phyloP scores from a whole-genome alignment of 345 rosid species.

The Syzygium aqueum region DNA sequence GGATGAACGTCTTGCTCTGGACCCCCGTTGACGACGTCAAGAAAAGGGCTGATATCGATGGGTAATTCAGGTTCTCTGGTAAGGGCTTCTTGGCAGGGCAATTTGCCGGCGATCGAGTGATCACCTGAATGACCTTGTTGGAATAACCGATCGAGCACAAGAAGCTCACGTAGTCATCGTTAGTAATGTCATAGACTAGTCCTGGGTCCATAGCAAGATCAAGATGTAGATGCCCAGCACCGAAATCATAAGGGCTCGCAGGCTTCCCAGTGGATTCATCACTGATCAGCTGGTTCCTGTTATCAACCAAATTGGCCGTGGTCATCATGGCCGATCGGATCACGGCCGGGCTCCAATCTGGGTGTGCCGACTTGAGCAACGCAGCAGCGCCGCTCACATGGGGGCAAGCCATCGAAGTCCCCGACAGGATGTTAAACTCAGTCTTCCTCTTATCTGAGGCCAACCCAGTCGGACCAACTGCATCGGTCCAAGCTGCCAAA shows the following conservation, averaged over 20 bases:
- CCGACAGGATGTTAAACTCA: slow-evolving; percentile 72
- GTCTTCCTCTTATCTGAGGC: slow-evolving; percentile 53
- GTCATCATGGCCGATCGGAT: slow-evolving; percentile 87
- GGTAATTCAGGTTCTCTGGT: slow-evolving; percentile 74
- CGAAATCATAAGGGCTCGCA: slow-evolving; percentile 51
- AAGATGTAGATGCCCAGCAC: slow-evolving; percentile 66
- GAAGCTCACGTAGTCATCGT: slow-evolving; percentile 52
- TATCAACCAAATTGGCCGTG: slow-evolving; percentile 48
- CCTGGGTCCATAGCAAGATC: slow-evolving; percentile 75
- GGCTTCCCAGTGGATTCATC: slow-evolving; percentile 72
- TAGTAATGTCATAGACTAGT: slow-evolving; percentile 56
- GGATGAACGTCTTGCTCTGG: slow-evolving; percentile 29
- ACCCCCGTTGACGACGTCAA: slow-evolving; percentile 25
- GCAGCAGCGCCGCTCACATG: slow-evolving; percentile 83
- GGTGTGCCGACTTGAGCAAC: slow-evolving; percentile 74
- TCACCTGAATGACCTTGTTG: slow-evolving; percentile 57
- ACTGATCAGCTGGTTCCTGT: slow-evolving; percentile 30
- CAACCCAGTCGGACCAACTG: slow-evolving; percentile 63
- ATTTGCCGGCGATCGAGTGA: slow-evolving; percentile 39
- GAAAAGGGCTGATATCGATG: slow-evolving; percentile 64
- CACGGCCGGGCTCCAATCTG: slow-evolving; percentile 67
- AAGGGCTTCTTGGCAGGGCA: slow-evolving; percentile 51
- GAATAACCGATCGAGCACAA: slow-evolving; percentile 66
- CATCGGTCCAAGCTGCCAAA: slow-evolving; percentile 80
- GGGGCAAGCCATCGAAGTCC: slow-evolving; percentile 87